phyloP scores from a whole-genome alignment of 2,329 filamentous ascomycete genomes.

The Zymoseptoria passerinii region DNA sequence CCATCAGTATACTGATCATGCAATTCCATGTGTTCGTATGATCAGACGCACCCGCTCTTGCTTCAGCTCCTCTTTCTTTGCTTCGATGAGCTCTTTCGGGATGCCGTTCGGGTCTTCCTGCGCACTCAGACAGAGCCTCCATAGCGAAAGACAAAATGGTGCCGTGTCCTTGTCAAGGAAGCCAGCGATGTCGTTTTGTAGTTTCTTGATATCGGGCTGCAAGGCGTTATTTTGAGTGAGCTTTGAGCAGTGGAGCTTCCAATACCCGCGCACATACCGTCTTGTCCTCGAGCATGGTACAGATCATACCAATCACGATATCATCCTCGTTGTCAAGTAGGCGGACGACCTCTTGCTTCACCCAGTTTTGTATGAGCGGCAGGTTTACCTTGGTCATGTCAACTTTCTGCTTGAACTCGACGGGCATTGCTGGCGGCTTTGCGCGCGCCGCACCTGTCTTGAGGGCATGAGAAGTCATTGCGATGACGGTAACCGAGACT shows the following conservation, averaged over 20 bases:
- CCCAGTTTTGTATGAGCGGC: slow-evolving; percentile 99
- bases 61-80: slow-evolving; percentile 89
- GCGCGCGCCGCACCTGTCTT: slow-evolving; percentile 75
- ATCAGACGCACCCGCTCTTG: slow-evolving; percentile 69
- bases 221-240: not conserved
- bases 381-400: slow-evolving; percentile 97
- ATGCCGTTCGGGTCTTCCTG: slow-evolving; percentile 84
- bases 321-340: slow-evolving; percentile 92
- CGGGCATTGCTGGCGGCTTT: slow-evolving; percentile 80
- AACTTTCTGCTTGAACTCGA: slow-evolving; percentile 89
- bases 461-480: slow-evolving; percentile 12
- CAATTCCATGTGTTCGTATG: not conserved
- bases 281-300: slow-evolving; percentile 61
- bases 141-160: slow-evolving; percentile 84
- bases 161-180: slow-evolving; percentile 91
- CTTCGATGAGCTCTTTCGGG: slow-evolving; percentile 86
- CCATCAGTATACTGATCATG: slow-evolving; percentile 14
- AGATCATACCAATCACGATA: slow-evolving; percentile 80
- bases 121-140: slow-evolving; percentile 83
- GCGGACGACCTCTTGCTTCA: slow-evolving; percentile 74
- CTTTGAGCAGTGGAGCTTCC: not conserved
- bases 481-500: not conserved
- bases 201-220: slow-evolving; percentile 64
- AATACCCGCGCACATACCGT: slow-evolving; percentile 50
- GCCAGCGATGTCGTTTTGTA: slow-evolving; percentile 89